Percentiles rank a stretch among this genome's conserved stretches.
phyloP scores from a whole-genome alignment of 2,329 filamentous ascomycete species.

The Trichoderma brevicompactum region DNA sequence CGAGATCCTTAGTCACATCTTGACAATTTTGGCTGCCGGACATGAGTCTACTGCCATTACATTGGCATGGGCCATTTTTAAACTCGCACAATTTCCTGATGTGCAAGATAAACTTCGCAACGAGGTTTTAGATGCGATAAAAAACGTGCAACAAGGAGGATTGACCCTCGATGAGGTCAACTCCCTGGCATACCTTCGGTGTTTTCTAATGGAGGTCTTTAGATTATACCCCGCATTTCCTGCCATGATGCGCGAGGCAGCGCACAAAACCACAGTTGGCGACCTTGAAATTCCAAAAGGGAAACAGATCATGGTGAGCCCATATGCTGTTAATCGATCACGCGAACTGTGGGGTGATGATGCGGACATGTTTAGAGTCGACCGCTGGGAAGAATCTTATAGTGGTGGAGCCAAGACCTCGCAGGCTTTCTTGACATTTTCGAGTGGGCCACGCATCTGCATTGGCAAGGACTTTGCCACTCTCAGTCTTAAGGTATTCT shows the following conservation, averaged over 20 bases:
- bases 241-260: conserved; percentile 4
- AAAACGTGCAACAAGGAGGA: not conserved
- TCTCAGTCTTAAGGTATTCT: conserved; percentile 12
- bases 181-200: conserved; percentile 5
- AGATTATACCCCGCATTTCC: conserved; percentile 18
- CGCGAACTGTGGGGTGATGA: conserved; percentile 19
- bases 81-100: conserved; percentile 3
- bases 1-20: conserved; percentile 10
- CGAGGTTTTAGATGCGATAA: not conserved
- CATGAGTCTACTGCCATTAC: conserved; percentile 22
- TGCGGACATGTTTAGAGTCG: conserved; percentile 13
- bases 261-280: not conserved
- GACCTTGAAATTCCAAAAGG: conserved; percentile 9
- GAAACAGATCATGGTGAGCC: conserved; percentile 11
- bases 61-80: conserved; percentile 7
- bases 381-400: conserved; percentile 10
- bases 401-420: conserved; percentile 8
- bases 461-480: conserved; percentile 20
- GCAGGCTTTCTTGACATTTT: conserved; percentile 11
- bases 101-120: conserved; percentile 1
- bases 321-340: conserved; percentile 10
- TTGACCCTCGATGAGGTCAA: not conserved
- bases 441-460: conserved; percentile 11
- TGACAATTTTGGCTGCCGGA: conserved; percentile 15
- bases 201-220: conserved; percentile 20